A percentile compares a stretch with the other conserved stretches of the same genome.
Evolutionary conservation across 257 asterid genomes (phyloP).

Genomic region (Mitragyna speciosa): DNA sequence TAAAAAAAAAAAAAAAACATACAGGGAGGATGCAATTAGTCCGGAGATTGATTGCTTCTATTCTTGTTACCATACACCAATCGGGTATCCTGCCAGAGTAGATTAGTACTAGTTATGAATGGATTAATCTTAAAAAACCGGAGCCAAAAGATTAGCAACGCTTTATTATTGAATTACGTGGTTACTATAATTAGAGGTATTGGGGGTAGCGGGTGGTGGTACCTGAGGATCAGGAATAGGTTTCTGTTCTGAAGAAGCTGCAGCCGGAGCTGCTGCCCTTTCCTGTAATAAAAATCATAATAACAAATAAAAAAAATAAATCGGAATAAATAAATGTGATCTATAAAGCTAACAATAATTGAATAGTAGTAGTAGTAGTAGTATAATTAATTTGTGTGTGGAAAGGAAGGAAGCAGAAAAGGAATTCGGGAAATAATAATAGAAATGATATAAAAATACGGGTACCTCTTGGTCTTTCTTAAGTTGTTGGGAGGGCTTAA

Average conservation of each 20-base stretch:
- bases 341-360: too few relatives aligned
- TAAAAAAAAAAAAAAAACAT: conserved; percentile 47
- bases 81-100: conserved; percentile 62
- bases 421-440: not conserved
- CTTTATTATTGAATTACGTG: too few relatives aligned
- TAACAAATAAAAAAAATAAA: not conserved
- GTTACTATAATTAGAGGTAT: too few relatives aligned
- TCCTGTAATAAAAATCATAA: conserved; percentile 38
- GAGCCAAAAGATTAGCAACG: too few relatives aligned
- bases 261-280: conserved; percentile 52
- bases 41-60: conserved; percentile 35
- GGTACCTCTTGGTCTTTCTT: conserved; percentile 77
- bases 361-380: too few relatives aligned
- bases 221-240: conserved; percentile 96
- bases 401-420: too few relatives aligned
- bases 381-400: too few relatives aligned
- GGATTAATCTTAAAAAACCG: too few relatives aligned
- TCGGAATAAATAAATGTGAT: too few relatives aligned
- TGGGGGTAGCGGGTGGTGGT: too few relatives aligned
- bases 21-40: conserved; percentile 27
- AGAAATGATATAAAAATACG: not conserved
- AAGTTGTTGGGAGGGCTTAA: conserved; percentile 85
- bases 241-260: conserved; percentile 67
- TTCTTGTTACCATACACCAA: conserved; percentile 71
- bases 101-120: not conserved